Conservation (phyloP, 345 rosid genomes). For the Hibiscus syriacus region DNA sequence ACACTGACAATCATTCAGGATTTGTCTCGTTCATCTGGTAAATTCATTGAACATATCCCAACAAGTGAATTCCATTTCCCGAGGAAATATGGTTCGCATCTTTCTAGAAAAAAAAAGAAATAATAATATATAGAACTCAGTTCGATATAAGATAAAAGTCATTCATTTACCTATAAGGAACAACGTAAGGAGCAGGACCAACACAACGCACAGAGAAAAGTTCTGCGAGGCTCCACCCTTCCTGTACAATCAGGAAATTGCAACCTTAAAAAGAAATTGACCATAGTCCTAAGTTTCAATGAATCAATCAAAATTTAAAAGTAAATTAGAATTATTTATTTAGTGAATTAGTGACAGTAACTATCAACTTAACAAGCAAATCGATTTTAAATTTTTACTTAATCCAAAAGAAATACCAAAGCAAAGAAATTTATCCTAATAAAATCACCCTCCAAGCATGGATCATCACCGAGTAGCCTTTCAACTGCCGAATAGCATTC, state of each 20-base stretch:
- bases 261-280: conserved; percentile 6
- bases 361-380: conserved; percentile 2
- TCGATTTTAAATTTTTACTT: background rate
- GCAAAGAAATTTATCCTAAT: conserved; percentile 82
- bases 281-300: background rate
- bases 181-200: too few species aligned
- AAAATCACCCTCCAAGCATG: conserved; percentile 51
- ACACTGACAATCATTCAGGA: background rate
- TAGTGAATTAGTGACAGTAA: background rate
- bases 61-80: background rate
- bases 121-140: background rate
- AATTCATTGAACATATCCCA: too few species aligned
- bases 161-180: conserved; percentile 74
- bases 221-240: conserved; percentile 93
- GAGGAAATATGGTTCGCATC: background rate
- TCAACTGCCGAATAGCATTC: conserved; percentile 51
- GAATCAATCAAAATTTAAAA: background rate
- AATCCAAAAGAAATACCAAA: conserved; percentile 38
- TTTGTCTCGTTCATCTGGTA: too few species aligned
- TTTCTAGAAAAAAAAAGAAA: background rate
- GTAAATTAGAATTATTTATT: background rate
- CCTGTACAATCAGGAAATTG: conserved; percentile 33
- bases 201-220: conserved; percentile 60
- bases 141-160: background rate
- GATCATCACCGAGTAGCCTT: conserved; percentile 43